Evolutionary conservation across 75 land plant genomes (phyloP), one percentile per base, ranked within the genome.

Genomic region (Cupressus sempervirens): DNA sequence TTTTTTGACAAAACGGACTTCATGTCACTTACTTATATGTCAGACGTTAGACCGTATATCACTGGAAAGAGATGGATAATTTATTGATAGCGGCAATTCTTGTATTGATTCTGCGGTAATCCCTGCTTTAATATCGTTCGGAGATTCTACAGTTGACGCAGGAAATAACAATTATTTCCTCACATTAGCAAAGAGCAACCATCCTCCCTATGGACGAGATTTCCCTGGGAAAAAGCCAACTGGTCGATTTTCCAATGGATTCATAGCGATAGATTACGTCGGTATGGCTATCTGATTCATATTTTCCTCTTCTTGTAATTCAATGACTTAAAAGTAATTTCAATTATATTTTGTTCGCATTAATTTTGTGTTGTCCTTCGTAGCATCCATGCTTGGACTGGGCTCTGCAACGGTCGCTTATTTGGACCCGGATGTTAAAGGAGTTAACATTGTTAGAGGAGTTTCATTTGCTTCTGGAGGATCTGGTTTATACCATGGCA

Each of bases 231-330:
- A 58, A 1, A 52, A 7, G 26, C 18, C 65, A 34, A 86, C 85
- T 4, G 87, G 87, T 8, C 85, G 87, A 29, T 86, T 86, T 84
- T 82, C 86, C 34, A 62, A 86, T 45, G 87, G 87, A 38, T 38
- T 48, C 16, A 20, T 83, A 4, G 86, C 52, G 53, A n/a, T 48
- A 12, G 87, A 86, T 32, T 83, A 50, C n/a, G 20, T 48, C 10
- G 54, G 86, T 85, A 50, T 29, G 23, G 6, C 23, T 54, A 43
- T 18, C 1, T 38, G 1, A 38, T 38, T 38, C 40, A n/a, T 2
- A 43, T 43, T 4, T 43, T 43, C 5, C 3, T 2, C 5, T 6
- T 43, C 0, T 43, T 43, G 45, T 3, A 43, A 43, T 56, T 56
- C 62, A 18, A 16, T 56, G 6, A 56, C 0, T 18, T 56, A n/a